Conservation (phyloP, 2,329 filamentous ascomycete species). For the Stylonectria norvegica region DNA sequence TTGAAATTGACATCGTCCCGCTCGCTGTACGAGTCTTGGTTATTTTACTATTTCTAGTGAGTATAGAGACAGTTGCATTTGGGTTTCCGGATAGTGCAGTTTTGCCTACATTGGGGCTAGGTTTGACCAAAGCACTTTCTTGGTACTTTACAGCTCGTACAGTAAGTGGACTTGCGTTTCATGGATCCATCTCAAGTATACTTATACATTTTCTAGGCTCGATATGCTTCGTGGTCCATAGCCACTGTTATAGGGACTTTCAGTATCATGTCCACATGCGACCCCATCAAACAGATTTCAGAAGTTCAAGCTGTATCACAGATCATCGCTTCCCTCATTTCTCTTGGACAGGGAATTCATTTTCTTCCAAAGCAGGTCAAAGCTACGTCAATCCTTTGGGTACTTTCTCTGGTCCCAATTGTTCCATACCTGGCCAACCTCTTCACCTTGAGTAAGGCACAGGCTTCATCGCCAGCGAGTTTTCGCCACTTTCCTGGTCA, state of each 20-base stretch:
- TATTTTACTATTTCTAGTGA: constrained; percentile 16
- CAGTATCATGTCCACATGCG: constrained; percentile 26
- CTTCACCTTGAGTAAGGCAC: constrained; percentile 17
- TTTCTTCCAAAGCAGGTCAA: constrained; percentile 32
- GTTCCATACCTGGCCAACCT: constrained; percentile 31
- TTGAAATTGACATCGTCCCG: constrained; percentile 22
- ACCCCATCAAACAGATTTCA: constrained; percentile 27
- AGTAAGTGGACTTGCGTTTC: constrained; percentile 24
- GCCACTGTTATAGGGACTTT: constrained; percentile 32
- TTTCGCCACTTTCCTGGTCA: constrained; percentile 23
- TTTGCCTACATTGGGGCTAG: constrained; percentile 19
- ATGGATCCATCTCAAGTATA: rapidly evolving
- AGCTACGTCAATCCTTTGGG: constrained; percentile 28
- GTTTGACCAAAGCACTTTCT: constrained; percentile 28
- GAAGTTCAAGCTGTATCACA: constrained; percentile 26
- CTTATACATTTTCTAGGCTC: constrained; percentile 22
- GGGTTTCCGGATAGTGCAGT: constrained; percentile 22
- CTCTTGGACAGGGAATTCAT: constrained; percentile 30
- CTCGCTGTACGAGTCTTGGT: constrained; percentile 22
- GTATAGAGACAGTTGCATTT: constrained; percentile 17
- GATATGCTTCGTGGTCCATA: constrained; percentile 30
- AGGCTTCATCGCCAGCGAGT: constrained; percentile 7
- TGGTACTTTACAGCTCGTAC: constrained; percentile 36
- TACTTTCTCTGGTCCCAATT: constrained; percentile 28
- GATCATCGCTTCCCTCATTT: constrained; percentile 27